Percentiles rank a stretch among this genome's conserved stretches.
Conservation (phyloP, 1,284 basidiomycete genomes). For the Irpex sp. region DNA sequence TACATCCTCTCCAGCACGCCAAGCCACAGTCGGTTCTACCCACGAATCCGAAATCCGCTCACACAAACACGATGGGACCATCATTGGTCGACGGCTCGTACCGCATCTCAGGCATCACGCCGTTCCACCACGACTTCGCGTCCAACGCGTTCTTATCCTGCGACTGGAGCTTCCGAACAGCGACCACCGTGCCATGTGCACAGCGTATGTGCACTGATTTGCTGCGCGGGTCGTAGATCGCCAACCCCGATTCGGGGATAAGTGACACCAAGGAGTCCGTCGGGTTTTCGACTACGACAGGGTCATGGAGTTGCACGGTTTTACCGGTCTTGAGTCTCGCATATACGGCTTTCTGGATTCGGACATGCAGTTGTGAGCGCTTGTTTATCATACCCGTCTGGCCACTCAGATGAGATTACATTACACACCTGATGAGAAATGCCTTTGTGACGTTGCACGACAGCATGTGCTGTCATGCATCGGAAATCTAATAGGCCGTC, state of each 20-base stretch:
- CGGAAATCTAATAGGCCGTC: slow-evolving; percentile 56
- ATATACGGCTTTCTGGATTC: slow-evolving; percentile 39
- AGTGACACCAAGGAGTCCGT: slow-evolving; percentile 14
- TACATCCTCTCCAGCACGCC: not conserved
- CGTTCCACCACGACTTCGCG: slow-evolving; percentile 49
- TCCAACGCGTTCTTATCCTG: slow-evolving; percentile 41
- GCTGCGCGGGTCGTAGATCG: slow-evolving; percentile 33
- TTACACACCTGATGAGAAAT: slow-evolving; percentile 64
- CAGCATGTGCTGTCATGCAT: slow-evolving; percentile 47
- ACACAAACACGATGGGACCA: not conserved
- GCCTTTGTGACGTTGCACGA: slow-evolving; percentile 59
- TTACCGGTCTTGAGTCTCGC: slow-evolving; percentile 37
- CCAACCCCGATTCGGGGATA: slow-evolving; percentile 33
- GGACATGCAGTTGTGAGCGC: not conserved
- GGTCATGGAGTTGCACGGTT: slow-evolving; percentile 41
- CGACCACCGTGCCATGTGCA: slow-evolving; percentile 40
- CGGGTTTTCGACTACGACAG: slow-evolving; percentile 22
- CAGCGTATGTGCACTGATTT: slow-evolving; percentile 44
- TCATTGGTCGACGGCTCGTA: not conserved
- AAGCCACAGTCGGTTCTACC: too few relatives aligned
- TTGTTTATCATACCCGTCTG: not conserved
- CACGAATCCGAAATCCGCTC: not conserved
- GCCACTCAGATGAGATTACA: not conserved
- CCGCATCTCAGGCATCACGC: slow-evolving; percentile 24
- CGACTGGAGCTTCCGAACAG: slow-evolving; percentile 50